phyloP scores from a whole-genome alignment of 2,329 filamentous ascomycete species.

The Microascus cirrosus region DNA sequence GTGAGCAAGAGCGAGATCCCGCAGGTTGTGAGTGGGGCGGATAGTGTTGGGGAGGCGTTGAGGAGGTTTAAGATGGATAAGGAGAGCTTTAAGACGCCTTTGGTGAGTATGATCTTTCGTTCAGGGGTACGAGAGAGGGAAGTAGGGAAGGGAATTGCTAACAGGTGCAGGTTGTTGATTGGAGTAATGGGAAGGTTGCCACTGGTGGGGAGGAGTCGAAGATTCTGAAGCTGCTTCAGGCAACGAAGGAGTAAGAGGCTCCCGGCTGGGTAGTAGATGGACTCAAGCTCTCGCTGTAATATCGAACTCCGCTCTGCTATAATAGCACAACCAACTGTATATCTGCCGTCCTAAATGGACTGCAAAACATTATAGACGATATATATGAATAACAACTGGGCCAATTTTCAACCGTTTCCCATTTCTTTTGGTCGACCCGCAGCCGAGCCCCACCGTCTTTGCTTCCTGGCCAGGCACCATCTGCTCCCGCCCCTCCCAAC shows the following conservation, averaged over 20 bases:
- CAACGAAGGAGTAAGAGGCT: constrained; percentile 23
- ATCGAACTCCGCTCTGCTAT: neutral
- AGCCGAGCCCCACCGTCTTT: too few relatives aligned
- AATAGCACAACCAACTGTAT: too few relatives aligned
- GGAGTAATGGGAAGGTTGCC: constrained; percentile 79
- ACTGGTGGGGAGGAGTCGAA: constrained; percentile 74
- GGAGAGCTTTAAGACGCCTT: constrained; percentile 60
- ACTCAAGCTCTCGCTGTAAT: neutral
- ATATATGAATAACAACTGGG: too few relatives aligned
- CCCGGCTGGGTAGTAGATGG: neutral
- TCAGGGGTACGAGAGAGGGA: neutral
- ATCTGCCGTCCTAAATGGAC: too few relatives aligned
- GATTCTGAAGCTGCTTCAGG: constrained; percentile 70
- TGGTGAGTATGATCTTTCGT: constrained; percentile 44
- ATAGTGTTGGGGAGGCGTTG: constrained; percentile 64
- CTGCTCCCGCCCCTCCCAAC: too few relatives aligned
- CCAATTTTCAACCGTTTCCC: too few relatives aligned
- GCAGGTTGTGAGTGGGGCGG: constrained; percentile 62
- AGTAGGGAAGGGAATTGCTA: constrained; percentile 9
- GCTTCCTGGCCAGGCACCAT: too few relatives aligned
- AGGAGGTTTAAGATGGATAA: constrained; percentile 62
- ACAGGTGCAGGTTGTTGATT: constrained; percentile 59
- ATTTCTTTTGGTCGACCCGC: too few relatives aligned
- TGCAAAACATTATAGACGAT: too few relatives aligned
- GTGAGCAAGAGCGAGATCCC: constrained; percentile 52